phyloP scores from a whole-genome alignment of 1,284 basidiomycete genomes.

The Cryptococcus sp. region DNA sequence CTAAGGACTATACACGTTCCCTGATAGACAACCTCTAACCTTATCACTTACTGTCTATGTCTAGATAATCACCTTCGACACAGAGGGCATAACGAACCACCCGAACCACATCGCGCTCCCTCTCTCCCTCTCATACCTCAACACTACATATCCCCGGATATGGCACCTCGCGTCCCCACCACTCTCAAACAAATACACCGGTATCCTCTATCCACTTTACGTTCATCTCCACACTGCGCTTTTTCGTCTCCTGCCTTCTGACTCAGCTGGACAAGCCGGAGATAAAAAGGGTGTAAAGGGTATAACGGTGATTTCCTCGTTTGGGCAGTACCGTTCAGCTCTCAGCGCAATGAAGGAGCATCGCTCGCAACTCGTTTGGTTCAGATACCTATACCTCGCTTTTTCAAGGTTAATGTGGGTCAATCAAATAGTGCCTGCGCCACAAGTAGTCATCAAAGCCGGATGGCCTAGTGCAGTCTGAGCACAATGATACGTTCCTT shows the following conservation, averaged over 20 bases:
- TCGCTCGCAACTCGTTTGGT: slow-evolving; percentile 80
- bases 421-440: slow-evolving; percentile 65
- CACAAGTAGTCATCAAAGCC: no score
- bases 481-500: not conserved
- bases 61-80: slow-evolving; percentile 90
- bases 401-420: slow-evolving; percentile 92
- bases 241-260: not conserved
- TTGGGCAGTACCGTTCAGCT: slow-evolving; percentile 62
- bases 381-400: slow-evolving; percentile 79
- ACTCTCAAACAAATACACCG: slow-evolving; percentile 59
- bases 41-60: not conserved
- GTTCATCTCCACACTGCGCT: slow-evolving; percentile 31
- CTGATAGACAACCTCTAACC: not conserved
- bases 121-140: slow-evolving; percentile 53
- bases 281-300: no score
- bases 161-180: slow-evolving; percentile 66
- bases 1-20: not conserved
- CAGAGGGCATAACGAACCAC: slow-evolving; percentile 76
- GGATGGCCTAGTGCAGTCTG: no score
- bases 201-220: slow-evolving; percentile 29
- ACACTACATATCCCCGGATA: slow-evolving; percentile 49
- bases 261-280: not conserved
- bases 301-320: slow-evolving; percentile 57
- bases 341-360: slow-evolving; percentile 74
- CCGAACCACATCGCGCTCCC: slow-evolving; percentile 83